Evolutionary conservation across 1,284 basidiomycete genomes (phyloP), one percentile per base, ranked within the genome.

Genomic region (Tilletiopsis washingtonensis): DNA sequence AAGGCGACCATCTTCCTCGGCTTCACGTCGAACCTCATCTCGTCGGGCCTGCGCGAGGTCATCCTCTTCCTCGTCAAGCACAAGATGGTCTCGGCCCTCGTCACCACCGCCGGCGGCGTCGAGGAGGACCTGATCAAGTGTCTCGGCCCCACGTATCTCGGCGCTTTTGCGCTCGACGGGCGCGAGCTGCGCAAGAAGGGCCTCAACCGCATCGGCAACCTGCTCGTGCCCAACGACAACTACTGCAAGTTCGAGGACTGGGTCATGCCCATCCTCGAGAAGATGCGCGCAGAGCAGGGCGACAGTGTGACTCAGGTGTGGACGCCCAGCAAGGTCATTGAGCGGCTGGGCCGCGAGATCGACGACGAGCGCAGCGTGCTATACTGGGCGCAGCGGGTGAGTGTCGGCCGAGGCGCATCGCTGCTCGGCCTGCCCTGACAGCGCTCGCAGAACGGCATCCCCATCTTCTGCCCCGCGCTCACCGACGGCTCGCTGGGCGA

Each of bases 41-140:
- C 94, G 0, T 97, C 93, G 3, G 94, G 94, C 7, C 77, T 99
- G 45, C 83, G 94, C 41, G 94, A 98, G 75, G 80, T 97, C 42
- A 87, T 99, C 63, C 79, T 86, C 21, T 84, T 93, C 74, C 84
- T 99, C 37, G 93, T 91, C 38, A 91, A 97, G 74, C 83, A 98
- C 78, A 87, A 85, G 63, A 86, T 93, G 62, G 82, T 99, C 45
- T 81, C 84, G 23, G 87, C 84, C 6, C 79, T 99, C 47, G 93
- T 97, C 17, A 99, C 94, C 1, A 99, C 94, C 0, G 94, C 94
- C 1, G 94, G 94, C 1, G 94, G 94, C 3, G 86, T 99, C 57
- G 94, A 99, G 73, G 94, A 99, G 76, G 94, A 99, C 76, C 86
- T 98, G 59, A 96, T 99, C 76, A 99, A 99, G 75, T 98, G 94